Percentiles rank a stretch among this genome's conserved stretches.
Conservation (phyloP, 441 rosid species). For the Corymbia calophylla region DNA sequence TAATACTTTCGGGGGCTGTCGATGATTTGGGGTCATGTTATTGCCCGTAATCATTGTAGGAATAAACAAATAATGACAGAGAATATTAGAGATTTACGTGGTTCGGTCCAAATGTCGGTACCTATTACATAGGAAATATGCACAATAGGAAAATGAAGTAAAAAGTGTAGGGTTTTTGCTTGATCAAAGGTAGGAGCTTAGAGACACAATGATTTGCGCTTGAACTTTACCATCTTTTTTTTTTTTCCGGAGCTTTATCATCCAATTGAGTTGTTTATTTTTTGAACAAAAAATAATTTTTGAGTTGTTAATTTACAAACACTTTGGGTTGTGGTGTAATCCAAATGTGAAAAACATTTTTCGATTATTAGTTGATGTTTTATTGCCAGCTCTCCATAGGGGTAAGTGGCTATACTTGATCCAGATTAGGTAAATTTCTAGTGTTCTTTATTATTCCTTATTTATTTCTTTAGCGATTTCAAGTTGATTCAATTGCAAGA, state of each 20-base stretch:
- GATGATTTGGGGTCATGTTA: background rate
- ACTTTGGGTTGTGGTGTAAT: background rate
- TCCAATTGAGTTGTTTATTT: no score
- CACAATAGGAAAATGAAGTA: background rate
- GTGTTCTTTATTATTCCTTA: accelerated
- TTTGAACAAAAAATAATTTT: no score
- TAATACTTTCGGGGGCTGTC: background rate
- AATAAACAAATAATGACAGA: accelerated
- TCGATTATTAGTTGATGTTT: accelerated
- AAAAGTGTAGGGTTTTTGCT: background rate
- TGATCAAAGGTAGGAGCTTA: background rate
- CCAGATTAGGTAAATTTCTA: accelerated
- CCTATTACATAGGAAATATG: accelerated
- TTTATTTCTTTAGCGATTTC: background rate
- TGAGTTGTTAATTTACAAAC: no score
- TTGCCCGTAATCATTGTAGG: accelerated
- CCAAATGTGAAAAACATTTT: background rate
- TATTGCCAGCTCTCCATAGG: accelerated
- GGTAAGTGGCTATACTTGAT: accelerated
- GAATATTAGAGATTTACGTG: no score
- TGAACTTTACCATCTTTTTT: no score
- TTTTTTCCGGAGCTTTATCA: no score
- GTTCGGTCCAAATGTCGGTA: accelerated
- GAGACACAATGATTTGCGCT: background rate
- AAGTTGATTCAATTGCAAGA: background rate